Conservation (phyloP, 2,329 filamentous ascomycete species). For the Epicoccum nigrum region DNA sequence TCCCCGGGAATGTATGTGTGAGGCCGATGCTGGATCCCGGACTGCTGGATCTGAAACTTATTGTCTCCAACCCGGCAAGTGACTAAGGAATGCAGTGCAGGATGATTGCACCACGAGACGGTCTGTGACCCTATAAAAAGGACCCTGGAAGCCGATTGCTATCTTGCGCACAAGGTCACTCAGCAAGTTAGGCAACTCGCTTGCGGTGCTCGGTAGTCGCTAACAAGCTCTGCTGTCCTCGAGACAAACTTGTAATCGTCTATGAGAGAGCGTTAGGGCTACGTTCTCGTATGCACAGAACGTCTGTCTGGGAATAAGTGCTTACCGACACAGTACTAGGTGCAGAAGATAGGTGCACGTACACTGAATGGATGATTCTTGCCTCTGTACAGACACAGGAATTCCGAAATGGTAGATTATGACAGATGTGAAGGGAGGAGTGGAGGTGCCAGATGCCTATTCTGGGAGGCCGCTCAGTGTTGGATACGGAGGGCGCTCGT, state of each 20-base stretch:
- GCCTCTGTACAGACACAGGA: conserved; percentile 24
- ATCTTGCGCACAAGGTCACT: conserved; percentile 41
- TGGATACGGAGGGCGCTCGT: conserved; percentile 31
- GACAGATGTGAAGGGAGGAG: conserved; percentile 28
- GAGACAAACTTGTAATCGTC: conserved; percentile 37
- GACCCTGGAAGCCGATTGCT: conserved; percentile 41
- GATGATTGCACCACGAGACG: conserved; percentile 48
- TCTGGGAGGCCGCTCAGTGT: conserved; percentile 25
- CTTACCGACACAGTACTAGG: conserved; percentile 33
- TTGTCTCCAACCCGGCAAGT: conserved; percentile 43
- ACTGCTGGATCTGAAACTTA: conserved; percentile 48
- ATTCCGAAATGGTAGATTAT: conserved; percentile 27
- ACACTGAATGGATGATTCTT: conserved; percentile 21
- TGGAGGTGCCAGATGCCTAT: conserved; percentile 26
- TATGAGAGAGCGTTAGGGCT: conserved; percentile 40
- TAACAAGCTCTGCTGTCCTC: conserved; percentile 38
- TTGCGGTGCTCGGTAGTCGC: conserved; percentile 35
- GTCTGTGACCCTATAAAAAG: conserved; percentile 46
- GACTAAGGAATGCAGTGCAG: conserved; percentile 45
- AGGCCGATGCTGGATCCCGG: conserved; percentile 43
- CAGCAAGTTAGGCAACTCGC: conserved; percentile 42
- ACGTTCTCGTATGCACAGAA: conserved; percentile 26
- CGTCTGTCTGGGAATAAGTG: conserved; percentile 20
- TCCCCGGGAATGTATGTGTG: conserved; percentile 43
- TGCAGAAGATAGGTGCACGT: conserved; percentile 26